Conservation (phyloP, 2,329 filamentous ascomycete species). For the Fusarium redolens region DNA sequence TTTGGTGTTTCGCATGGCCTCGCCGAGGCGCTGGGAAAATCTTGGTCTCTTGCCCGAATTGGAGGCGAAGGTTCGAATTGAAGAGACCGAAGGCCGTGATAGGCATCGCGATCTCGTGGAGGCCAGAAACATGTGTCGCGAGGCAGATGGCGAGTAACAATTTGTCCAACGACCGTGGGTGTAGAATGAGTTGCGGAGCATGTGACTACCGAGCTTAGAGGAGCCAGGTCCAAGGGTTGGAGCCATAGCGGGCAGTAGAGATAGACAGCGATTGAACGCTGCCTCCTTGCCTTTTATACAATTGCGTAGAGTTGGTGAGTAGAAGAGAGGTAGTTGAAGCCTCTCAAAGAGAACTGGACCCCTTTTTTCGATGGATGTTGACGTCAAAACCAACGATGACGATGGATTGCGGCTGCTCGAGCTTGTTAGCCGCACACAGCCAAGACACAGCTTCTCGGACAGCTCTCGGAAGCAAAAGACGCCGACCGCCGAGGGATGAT, state of each 20-base stretch:
- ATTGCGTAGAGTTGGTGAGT: slow-evolving; percentile 1
- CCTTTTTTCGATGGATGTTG: slow-evolving; percentile 39
- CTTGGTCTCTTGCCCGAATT: slow-evolving; percentile 58
- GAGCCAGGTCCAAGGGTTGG: slow-evolving; percentile 51
- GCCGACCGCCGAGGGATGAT: slow-evolving; percentile 35
- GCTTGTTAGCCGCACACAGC: slow-evolving; percentile 37
- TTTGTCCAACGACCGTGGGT: slow-evolving; percentile 46
- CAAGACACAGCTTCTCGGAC: slow-evolving; percentile 27
- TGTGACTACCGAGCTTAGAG: slow-evolving; percentile 50
- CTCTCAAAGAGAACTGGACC: slow-evolving; percentile 13
- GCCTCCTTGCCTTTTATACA: slow-evolving; percentile 18
- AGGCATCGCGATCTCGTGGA: slow-evolving; percentile 43
- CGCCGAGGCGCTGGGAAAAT: slow-evolving; percentile 64
- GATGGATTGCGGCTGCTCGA: slow-evolving; percentile 39
- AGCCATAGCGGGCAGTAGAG: slow-evolving; percentile 44
- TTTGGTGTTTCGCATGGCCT: slow-evolving; percentile 63
- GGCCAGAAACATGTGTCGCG: slow-evolving; percentile 39
- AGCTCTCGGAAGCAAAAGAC: slow-evolving; percentile 35
- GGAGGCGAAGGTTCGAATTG: slow-evolving; percentile 49
- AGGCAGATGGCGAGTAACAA: slow-evolving; percentile 37
- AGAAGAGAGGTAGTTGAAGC: slow-evolving; percentile 7
- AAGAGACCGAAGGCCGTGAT: slow-evolving; percentile 39
- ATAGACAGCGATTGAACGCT: slow-evolving; percentile 30
- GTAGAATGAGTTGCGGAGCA: slow-evolving; percentile 45
- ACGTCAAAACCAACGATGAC: slow-evolving; percentile 42